Evolutionary conservation across 768 basidiomycete species (phyloP).

Genomic region (Polyporus arcularius): DNA sequence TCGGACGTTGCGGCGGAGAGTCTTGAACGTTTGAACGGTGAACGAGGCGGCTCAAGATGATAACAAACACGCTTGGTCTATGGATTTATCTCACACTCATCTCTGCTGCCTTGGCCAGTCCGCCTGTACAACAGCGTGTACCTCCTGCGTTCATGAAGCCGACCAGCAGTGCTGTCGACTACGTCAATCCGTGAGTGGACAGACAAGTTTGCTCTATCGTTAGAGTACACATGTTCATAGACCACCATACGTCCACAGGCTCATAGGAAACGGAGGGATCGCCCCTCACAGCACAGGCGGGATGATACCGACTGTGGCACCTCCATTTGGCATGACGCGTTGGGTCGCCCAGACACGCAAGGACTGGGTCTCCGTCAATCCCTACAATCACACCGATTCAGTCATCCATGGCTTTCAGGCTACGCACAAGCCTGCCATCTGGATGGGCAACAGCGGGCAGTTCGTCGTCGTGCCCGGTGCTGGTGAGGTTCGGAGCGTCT

Average conservation of each 20-base stretch:
- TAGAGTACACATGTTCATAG: too few relatives aligned
- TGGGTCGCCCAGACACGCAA: conserved; percentile 82
- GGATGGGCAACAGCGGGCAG: conserved; percentile 82
- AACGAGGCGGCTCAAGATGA: too few relatives aligned
- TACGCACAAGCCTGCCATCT: conserved; percentile 84
- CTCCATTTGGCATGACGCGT: conserved; percentile 84
- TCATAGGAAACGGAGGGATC: conserved; percentile 75
- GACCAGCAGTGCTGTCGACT: conserved; percentile 42
- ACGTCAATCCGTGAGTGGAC: conserved; percentile 44
- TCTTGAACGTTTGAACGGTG: too few relatives aligned
- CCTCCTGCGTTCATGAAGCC: conserved; percentile 24
- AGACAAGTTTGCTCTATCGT: not conserved
- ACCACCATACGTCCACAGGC: conserved; percentile 27
- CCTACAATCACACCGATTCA: conserved; percentile 65
- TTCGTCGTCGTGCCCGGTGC: conserved; percentile 62
- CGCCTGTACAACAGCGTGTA: not conserved
- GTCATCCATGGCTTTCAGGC: conserved; percentile 69
- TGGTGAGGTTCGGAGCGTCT: conserved; percentile 49
- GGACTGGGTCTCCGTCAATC: conserved; percentile 73
- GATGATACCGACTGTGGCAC: conserved; percentile 76
- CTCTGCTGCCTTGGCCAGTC: too few relatives aligned
- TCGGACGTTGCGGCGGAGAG: too few relatives aligned
- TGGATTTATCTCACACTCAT: too few relatives aligned
- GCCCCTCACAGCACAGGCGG: conserved; percentile 72
- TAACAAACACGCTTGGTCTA: too few relatives aligned